These are phyloP conservation scores for Lactarius hatsudake DNA, from an alignment of 768 basidiomycete genomes.

Conservation along the genomic window DNA sequence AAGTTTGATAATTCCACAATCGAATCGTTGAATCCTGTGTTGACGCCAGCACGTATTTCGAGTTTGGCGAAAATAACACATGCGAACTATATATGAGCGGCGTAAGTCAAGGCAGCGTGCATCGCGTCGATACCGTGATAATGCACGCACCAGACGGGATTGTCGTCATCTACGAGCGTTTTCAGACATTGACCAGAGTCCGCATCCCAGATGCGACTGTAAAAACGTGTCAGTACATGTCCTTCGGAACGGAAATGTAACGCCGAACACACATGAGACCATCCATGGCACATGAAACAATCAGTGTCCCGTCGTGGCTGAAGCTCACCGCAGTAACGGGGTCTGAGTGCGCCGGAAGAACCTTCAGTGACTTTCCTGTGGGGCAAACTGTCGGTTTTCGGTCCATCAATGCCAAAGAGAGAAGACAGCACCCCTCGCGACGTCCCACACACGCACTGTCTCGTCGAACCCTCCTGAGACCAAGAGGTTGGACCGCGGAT, in stretches of 20 bases:
- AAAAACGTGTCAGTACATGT: slow-evolving; percentile 5
- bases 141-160: slow-evolving; percentile 74
- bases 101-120: background rate
- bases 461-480: slow-evolving; percentile 96
- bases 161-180: slow-evolving; percentile 94
- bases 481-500: slow-evolving; percentile 83
- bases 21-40: slow-evolving; percentile 95
- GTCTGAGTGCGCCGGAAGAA: slow-evolving; percentile 94
- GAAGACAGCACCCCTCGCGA: slow-evolving; percentile 64
- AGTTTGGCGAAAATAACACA: slow-evolving; percentile 91
- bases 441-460: slow-evolving; percentile 96
- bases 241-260: background rate
- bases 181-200: slow-evolving; percentile 97
- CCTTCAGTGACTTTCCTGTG: slow-evolving; percentile 77
- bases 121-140: background rate
- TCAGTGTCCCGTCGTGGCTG: slow-evolving; percentile 91
- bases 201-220: slow-evolving; percentile 95
- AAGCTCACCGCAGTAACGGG: slow-evolving; percentile 94
- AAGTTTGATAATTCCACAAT: slow-evolving; percentile 91
- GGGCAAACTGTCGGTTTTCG: background rate
- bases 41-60: slow-evolving; percentile 81
- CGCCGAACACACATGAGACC: slow-evolving; percentile 75
- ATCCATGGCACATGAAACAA: slow-evolving; percentile 95
- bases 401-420: background rate
- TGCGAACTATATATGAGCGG: slow-evolving; percentile 55